Evolutionary conservation across 805 yeast species (phyloP), one percentile per base, ranked within the genome.

Genomic region (Schwanniomyces polymorphus): DNA sequence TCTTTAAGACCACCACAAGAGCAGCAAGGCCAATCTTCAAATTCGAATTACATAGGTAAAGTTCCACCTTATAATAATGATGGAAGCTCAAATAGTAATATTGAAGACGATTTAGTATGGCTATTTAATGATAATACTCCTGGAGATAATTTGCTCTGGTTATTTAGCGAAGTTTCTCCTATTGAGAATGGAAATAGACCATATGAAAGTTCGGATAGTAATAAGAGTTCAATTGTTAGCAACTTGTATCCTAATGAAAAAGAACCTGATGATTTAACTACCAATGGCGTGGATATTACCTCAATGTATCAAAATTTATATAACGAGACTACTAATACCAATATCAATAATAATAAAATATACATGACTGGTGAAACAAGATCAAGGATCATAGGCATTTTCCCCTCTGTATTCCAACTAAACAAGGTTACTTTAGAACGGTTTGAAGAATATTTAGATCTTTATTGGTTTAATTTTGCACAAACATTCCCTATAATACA

Each of bases 401-500:
- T 39, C 17, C 40, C 47, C 8, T 28, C 42, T 11, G 38, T 42
- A 23, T 21, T 23, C 16, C 44, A 42, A 14, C 33, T 42, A 34
- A 25, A 25, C 7, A 28, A 34, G 16, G 18, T 42, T 27, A 18
- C 45, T 28, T 33, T 40, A 27, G 28, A 44, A 41, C 14, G 47
- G 27, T 40, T 44, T 34, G 44, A 44, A 33, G 33, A 47, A 18
- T 47, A 34, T 42, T 35, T 47, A 11, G 47, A 39, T 33, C 42
- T 8, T 71, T 59, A 49, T 35, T 75, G 78, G 77, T 49, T 50
- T 5, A 55, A 61, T 38, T 72, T 72, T 46, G 67, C 63, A 50
- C 52, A 65, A 9, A 56, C 62, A 23, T 74, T 63, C 49, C 79
- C 79, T 1, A 60, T 74, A 9, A 57, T 74, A 10, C 79, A 74